Evolutionary conservation across 805 yeast species (phyloP).

Genomic region (Sugiyamaella valdiviana): DNA sequence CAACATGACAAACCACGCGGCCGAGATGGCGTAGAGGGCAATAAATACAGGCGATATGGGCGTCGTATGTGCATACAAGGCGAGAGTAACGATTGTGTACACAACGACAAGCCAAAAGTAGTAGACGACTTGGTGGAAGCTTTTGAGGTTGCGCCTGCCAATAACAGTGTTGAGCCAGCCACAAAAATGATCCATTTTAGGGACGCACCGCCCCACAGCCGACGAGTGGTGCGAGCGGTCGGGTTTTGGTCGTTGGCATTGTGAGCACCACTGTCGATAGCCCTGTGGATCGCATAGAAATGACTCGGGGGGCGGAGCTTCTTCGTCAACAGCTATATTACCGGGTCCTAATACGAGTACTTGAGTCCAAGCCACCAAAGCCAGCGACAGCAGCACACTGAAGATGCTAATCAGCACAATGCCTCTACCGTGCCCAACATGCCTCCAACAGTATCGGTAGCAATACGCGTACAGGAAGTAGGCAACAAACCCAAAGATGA

Average conservation of each 20-base stretch:
- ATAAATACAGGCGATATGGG: slow-evolving; percentile 44
- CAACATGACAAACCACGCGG: slow-evolving; percentile 43
- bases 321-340: slow-evolving; percentile 25
- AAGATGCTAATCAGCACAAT: slow-evolving; percentile 35
- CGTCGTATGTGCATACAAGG: slow-evolving; percentile 27
- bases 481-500: slow-evolving; percentile 29
- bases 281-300: slow-evolving; percentile 71
- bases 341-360: slow-evolving; percentile 58
- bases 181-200: slow-evolving; percentile 80
- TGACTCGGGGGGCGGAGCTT: slow-evolving; percentile 44
- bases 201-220: slow-evolving; percentile 50
- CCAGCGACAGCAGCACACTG: slow-evolving; percentile 23
- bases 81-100: slow-evolving; percentile 36
- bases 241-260: slow-evolving; percentile 59
- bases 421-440: slow-evolving; percentile 35
- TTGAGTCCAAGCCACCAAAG: slow-evolving; percentile 40
- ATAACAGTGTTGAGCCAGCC: slow-evolving; percentile 67
- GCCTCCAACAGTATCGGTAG: slow-evolving; percentile 41
- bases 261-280: slow-evolving; percentile 67
- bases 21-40: slow-evolving; percentile 40
- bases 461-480: slow-evolving; percentile 42
- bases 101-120: slow-evolving; percentile 37
- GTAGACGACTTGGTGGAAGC: slow-evolving; percentile 46
- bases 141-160: slow-evolving; percentile 59
- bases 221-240: slow-evolving; percentile 68